phyloP scores from a whole-genome alignment of 208 protist species.

The Trypanosomatidae sp. region DNA sequence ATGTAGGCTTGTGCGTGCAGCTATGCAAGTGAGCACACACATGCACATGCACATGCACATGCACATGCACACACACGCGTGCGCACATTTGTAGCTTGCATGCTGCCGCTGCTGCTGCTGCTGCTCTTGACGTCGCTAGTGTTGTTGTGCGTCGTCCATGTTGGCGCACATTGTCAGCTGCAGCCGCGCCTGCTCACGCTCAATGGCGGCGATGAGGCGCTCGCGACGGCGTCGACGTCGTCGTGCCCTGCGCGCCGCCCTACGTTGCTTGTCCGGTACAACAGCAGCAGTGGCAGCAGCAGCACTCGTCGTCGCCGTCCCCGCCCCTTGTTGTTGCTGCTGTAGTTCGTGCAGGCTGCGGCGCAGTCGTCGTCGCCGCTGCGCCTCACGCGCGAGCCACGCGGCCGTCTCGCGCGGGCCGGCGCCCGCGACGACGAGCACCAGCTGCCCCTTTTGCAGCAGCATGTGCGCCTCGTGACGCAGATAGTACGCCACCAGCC shows the following conservation, averaged over 20 bases:
- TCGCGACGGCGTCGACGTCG: conserved; percentile 10
- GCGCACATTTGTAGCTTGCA: not conserved
- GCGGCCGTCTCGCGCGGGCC: conserved; percentile 39
- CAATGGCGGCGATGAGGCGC: conserved; percentile 44
- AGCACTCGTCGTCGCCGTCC: conserved; percentile 1
- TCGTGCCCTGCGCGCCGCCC: not conserved
- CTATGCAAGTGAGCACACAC: not conserved
- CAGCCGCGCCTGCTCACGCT: conserved; percentile 65
- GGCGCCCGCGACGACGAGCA: conserved; percentile 66
- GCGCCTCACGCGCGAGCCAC: conserved; percentile 32
- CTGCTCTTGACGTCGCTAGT: conserved; percentile 5
- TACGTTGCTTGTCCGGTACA: not conserved
- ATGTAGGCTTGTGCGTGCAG: not conserved
- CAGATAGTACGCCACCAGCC: conserved; percentile 59
- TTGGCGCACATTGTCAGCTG: conserved; percentile 42
- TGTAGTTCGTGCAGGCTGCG: conserved; percentile 15
- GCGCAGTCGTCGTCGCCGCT: conserved; percentile 41
- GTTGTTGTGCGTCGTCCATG: conserved; percentile 16
- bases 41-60: not conserved
- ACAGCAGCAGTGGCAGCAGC: not conserved
- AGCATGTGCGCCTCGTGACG: conserved; percentile 49
- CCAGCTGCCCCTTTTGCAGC: conserved; percentile 68
- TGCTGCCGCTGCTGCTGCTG: not conserved
- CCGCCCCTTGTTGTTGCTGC: conserved; percentile 3
- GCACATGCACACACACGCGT: not conserved